A percentile compares a stretch with the other conserved stretches of the same genome.
These are phyloP conservation scores for Cladorrhinum sp. DNA, from an alignment of 2,329 filamentous ascomycete species.

Conservation along the genomic window DNA sequence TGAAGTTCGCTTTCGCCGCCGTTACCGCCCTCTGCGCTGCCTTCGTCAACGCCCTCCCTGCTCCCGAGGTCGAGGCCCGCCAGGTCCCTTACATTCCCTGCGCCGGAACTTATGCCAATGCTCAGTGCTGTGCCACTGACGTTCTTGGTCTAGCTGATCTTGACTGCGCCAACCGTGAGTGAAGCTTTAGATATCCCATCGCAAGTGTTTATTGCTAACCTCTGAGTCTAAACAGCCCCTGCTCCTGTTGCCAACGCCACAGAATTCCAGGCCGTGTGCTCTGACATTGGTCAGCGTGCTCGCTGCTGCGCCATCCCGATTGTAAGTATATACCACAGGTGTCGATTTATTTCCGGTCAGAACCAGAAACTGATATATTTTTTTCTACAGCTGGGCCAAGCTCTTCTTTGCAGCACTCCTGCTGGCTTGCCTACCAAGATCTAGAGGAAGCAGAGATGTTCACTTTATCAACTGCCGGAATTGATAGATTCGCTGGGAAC, in stretches of 20 bases:
- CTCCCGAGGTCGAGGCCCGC: slow-evolving; percentile 34
- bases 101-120: slow-evolving; percentile 39
- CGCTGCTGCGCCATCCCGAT: slow-evolving; percentile 57
- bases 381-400: slow-evolving; percentile 29
- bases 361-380: background rate
- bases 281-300: slow-evolving; percentile 49
- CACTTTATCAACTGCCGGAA: no score
- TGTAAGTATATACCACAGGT: slow-evolving; percentile 20
- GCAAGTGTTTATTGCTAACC: background rate
- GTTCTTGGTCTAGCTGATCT: slow-evolving; percentile 55
- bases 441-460: no score
- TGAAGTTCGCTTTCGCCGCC: slow-evolving; percentile 34
- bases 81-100: slow-evolving; percentile 40
- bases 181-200: slow-evolving; percentile 26
- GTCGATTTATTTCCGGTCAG: background rate
- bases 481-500: no score
- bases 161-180: slow-evolving; percentile 51
- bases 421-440: slow-evolving; percentile 26
- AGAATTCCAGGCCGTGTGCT: slow-evolving; percentile 38
- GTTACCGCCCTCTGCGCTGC: slow-evolving; percentile 28
- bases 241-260: slow-evolving; percentile 17
- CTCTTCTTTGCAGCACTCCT: slow-evolving; percentile 34
- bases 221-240: slow-evolving; percentile 13
- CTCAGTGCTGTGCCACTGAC: slow-evolving; percentile 60
- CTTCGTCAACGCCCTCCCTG: slow-evolving; percentile 29